These are phyloP conservation scores for Lipomyces orientalis DNA, from an alignment of 805 yeast species.

Conservation along the genomic window DNA sequence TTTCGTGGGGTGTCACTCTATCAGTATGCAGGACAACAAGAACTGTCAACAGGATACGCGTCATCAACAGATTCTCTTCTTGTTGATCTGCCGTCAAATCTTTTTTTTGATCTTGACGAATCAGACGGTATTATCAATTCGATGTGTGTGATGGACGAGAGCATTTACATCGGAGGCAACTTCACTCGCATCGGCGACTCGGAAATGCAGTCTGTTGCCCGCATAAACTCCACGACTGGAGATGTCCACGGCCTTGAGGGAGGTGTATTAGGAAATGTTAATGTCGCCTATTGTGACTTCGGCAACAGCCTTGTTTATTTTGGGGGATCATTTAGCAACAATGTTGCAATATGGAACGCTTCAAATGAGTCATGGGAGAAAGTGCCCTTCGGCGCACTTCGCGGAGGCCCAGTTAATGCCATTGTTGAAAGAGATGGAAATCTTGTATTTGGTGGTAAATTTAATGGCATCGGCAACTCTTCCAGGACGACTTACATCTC, in stretches of 20 bases:
- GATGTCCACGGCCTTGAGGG: slow-evolving; percentile 35
- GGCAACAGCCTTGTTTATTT: slow-evolving; percentile 62
- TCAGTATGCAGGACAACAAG: slow-evolving; percentile 40
- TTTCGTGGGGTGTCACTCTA: slow-evolving; percentile 49
- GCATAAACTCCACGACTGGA: slow-evolving; percentile 40
- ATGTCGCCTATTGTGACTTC: slow-evolving; percentile 55
- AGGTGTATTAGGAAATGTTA: slow-evolving; percentile 49
- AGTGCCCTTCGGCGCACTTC: slow-evolving; percentile 80
- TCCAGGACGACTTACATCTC: slow-evolving; percentile 8
- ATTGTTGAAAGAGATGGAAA: slow-evolving; percentile 58
- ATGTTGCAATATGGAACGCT: slow-evolving; percentile 69
- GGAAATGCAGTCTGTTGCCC: slow-evolving; percentile 39
- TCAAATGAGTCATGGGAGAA: slow-evolving; percentile 50
- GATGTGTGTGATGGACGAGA: slow-evolving; percentile 39
- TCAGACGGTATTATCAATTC: slow-evolving; percentile 31
- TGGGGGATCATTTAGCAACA: slow-evolving; percentile 77
- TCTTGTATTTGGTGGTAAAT: slow-evolving; percentile 80
- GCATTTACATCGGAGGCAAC: slow-evolving; percentile 43
- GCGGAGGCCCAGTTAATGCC: slow-evolving; percentile 60
- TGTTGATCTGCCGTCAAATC: slow-evolving; percentile 21
- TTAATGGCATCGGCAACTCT: slow-evolving; percentile 63
- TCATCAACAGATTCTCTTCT: slow-evolving; percentile 28
- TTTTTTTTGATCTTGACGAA: slow-evolving; percentile 18
- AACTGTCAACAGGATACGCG: slow-evolving; percentile 16
- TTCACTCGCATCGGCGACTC: slow-evolving; percentile 40